Evolutionary conservation across 2,329 filamentous ascomycete species (phyloP), one percentile per base, ranked within the genome.

Genomic region (Sarocladium kiliense): DNA sequence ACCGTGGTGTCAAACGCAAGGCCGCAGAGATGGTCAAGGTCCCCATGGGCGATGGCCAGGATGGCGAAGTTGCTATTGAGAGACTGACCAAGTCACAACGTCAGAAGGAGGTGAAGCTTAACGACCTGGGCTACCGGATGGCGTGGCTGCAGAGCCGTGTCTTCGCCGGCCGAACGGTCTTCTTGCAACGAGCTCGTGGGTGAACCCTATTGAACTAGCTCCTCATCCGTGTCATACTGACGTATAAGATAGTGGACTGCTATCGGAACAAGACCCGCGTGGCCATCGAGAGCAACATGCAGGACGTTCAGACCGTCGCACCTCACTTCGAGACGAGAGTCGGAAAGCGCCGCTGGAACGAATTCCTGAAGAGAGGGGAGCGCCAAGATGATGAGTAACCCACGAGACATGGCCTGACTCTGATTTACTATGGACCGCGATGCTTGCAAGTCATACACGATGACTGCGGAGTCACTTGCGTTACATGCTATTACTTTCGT

Each of bases 81-180:
- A 80, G 85, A 57, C 85, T 91, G 70, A 85, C 85, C 51, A 85
- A 82, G 65, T 76, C 77, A 44, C 82, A 84, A 61, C 84, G 91
- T 51, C 82, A 79, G 51, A 94, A 90, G 74, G 93, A 97, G 68
- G 85, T 94, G n/a, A 84, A 89, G 50, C 75, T 97, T 58, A 97
- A 97, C 67, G 92, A 97, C 66, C 75, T 97, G 45, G 93, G 91
- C 2, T 96, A 95, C 69, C 85, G 93, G 47, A 95, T 99, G 89
- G 92, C 90, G 50, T 99, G 94, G 93, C 86, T 92, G 55, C 93
- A 97, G 74, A 94, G 91, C 68, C 81, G 93, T 65, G 89, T 93
- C 11, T 97, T 97, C 75, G 87, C 91, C 1, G 89, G 88, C 12
- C 82, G 91, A 62, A 91, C 87, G 39, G 78, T 96, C 49, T 97